Conservation (phyloP, 768 basidiomycete species). For the Mycena indigotica region DNA sequence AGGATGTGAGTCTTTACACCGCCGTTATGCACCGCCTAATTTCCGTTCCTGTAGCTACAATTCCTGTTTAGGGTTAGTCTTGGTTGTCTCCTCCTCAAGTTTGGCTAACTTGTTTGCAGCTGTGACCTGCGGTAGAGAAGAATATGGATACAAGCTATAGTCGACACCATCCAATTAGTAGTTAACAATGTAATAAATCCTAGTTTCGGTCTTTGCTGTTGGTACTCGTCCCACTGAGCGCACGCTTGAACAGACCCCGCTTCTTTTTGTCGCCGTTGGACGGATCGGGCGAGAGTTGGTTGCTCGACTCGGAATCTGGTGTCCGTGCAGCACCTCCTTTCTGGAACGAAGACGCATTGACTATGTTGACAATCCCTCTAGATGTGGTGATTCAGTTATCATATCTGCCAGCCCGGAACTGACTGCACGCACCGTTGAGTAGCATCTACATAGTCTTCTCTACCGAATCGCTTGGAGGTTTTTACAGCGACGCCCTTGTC, state of each 20-base stretch:
- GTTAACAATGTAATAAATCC: neutral
- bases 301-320: constrained; percentile 15
- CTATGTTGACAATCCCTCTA: constrained; percentile 58
- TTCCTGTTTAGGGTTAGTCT: constrained; percentile 59
- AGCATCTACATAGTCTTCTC: constrained; percentile 70
- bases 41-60: constrained; percentile 40
- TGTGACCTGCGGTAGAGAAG: neutral
- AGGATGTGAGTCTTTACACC: constrained; percentile 53
- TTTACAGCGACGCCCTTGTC: constrained; percentile 66
- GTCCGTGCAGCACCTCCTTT: constrained; percentile 23
- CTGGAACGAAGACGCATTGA: constrained; percentile 49
- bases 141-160: neutral
- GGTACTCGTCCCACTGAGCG: neutral
- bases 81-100: neutral
- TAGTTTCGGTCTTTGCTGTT: neutral
- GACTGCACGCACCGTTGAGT: constrained; percentile 72
- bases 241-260: constrained; percentile 12
- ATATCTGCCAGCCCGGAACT: no score
- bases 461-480: constrained; percentile 58
- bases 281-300: constrained; percentile 29
- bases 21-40: no score
- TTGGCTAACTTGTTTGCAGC: neutral
- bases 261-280: constrained; percentile 34
- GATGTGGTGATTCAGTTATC: no score
- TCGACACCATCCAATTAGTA: neutral